Evolutionary conservation across 2,329 filamentous ascomycete species (phyloP), one percentile per base, ranked within the genome.

Genomic region (Pyricularia sp.): DNA sequence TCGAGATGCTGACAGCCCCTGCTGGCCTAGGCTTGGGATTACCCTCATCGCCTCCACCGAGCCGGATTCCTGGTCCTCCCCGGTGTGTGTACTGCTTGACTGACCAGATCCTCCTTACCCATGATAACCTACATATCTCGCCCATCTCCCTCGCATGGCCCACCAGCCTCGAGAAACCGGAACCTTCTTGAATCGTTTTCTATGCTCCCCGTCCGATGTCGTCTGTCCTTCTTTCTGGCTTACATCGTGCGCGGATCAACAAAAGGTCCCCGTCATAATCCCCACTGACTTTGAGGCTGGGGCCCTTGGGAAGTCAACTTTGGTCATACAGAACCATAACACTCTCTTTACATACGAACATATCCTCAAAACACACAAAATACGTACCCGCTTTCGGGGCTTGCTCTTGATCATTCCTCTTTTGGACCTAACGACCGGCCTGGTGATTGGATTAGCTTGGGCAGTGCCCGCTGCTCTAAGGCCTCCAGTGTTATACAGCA

Each of bases 291-390:
- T 28, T 28, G 42, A 23, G 71, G 67, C 31, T 70, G 11, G 63
- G 68, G 64, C 71, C 70, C 14, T 71, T 70, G 33, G 12, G 25
- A 26, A 26, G 58, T 61, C 58, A 61, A n/a, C n/a, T 23, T 26
- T 26, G 58, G 25, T 23, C 25, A 12, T 61, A 61, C 33, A 36
- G n/a, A 61, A 26, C 58, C 42, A 50, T 10, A 50, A 61, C 25
- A 61, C 59, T 63, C 59, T 63, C 12, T 17, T 63, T 20, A 63
- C 25, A 63, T 17, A 63, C 59, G 25, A 23, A 9, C 5, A 26
- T 28, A 63, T 28, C 14, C 14, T 10, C 58, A 4, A 33, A 33
- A 28, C n/a, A n/a, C n/a, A n/a, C n/a, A 26, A 36, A 36, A 14
- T 36, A 36, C 33, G 6, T 26, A 23, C 23, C 58, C 25, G 11